Base-by-base conservation (phyloP, 768 basidiomycete genomes). In the Coprinellus aureogranulatus region DNA sequence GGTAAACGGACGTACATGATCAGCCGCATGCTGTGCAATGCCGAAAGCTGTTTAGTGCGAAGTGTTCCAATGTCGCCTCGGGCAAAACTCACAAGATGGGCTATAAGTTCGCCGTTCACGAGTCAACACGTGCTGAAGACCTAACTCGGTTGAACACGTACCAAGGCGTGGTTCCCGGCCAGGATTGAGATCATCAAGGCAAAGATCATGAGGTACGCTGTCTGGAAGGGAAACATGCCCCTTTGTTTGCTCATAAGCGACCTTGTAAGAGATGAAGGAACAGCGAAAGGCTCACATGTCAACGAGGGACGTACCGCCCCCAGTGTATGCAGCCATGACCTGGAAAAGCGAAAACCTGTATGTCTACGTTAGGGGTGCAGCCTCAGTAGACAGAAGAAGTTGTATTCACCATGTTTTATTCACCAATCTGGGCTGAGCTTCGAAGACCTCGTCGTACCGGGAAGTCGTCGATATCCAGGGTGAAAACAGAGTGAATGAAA, bases 121-220 rank as follows among this genome's bases (percentile, higher is more conserved):
- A 53, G 37, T 34, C 42, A 41, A 6, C 6, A 34, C 34, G 34
- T 34, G 34, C 8, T 40, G 14, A 22, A 40, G 9, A 52, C 14
- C 12, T 31, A 45, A 14, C 14, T 30, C 12, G 37, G 22, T 51
- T 2, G 9, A 20, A 42, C 22, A 77, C 85, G 64, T 55, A 89
- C 87, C 68, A 87, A 75, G 0, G 86, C 88, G 60, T 88, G 89
- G 64, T 92, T 92, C 18, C 90, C 90, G 23, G 87, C 89, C 28
- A 91, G 71, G 57, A 92, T 89, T 14, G 81, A 73, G 37, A 88
- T 76, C 10, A 85, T 78, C 61, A 89, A 65, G 28, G 77, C 69
- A 62, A 86, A 74, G 25, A 86, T 80, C 85, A 89, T 84, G 2
- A 82, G 70, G 62, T 88, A 88, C 1, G 87, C 87, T 39, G 61